phyloP scores from a whole-genome alignment of 1,284 basidiomycete species.

The Cryptococcus neoformans region DNA sequence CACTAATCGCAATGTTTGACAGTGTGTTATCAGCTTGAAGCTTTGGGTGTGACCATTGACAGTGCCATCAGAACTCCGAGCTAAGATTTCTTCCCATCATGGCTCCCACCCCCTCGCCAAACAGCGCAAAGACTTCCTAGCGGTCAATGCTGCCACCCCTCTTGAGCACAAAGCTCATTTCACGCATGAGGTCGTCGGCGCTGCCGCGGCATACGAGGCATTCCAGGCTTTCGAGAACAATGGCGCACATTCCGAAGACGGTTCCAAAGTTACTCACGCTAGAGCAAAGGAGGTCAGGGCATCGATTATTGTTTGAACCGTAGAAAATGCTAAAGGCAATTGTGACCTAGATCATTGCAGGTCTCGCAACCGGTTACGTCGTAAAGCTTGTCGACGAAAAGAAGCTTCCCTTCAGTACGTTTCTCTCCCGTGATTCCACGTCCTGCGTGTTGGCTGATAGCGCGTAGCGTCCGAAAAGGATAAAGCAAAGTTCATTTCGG shows the following conservation, averaged over 20 bases:
- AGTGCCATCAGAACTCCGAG: conserved; percentile 18
- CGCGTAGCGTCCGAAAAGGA: conserved; percentile 23
- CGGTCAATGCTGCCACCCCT: conserved; percentile 23
- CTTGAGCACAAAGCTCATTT: conserved; percentile 38
- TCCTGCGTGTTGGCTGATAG: neutral
- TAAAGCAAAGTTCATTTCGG: conserved; percentile 26
- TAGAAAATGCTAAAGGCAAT: neutral
- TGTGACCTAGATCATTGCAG: conserved; percentile 26
- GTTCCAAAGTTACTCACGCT: conserved; percentile 25
- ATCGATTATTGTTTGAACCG: neutral
- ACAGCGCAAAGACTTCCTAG: conserved; percentile 34
- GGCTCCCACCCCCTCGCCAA: conserved; percentile 23
- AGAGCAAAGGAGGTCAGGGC: conserved; percentile 23
- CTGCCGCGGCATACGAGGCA: conserved; percentile 36
- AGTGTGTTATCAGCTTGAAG: neutral
- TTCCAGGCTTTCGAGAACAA: conserved; percentile 34
- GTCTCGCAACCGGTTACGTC: conserved; percentile 26
- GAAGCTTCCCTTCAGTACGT: conserved; percentile 34
- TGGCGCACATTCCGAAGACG: conserved; percentile 14
- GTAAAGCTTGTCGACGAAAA: conserved; percentile 35
- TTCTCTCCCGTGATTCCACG: neutral
- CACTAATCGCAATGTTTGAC: neutral
- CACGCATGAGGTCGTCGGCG: conserved; percentile 33
- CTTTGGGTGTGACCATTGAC: neutral
- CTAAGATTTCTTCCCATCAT: conserved; percentile 20